phyloP scores from a whole-genome alignment of 2,329 filamentous ascomycete genomes.

The Penicillium sumatraense region DNA sequence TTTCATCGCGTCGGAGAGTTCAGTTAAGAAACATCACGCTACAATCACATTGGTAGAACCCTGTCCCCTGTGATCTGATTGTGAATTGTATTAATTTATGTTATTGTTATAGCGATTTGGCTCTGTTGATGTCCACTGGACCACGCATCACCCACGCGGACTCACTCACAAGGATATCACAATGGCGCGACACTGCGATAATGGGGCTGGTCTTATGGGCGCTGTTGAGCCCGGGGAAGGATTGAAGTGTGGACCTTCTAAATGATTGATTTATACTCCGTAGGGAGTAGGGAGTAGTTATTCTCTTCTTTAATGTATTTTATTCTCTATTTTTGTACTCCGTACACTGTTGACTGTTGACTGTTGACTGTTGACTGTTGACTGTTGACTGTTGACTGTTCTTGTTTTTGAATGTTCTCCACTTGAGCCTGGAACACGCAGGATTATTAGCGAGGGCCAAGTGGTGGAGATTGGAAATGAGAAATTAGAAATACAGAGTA shows the following conservation, averaged over 20 bases:
- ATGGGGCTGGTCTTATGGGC: conserved; percentile 39
- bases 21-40: conserved; percentile 44
- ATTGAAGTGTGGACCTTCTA: conserved; percentile 32
- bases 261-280: too few species aligned
- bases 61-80: too few species aligned
- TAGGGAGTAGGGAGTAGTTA: too few species aligned
- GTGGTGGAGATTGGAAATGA: not conserved
- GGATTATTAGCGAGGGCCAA: not conserved
- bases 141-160: conserved; percentile 45
- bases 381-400: too few species aligned
- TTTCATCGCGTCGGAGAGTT: conserved; percentile 42
- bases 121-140: conserved; percentile 46
- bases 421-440: not conserved
- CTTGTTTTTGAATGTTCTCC: too few species aligned
- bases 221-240: conserved; percentile 36
- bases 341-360: too few species aligned
- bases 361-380: too few species aligned
- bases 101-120: conserved; percentile 41
- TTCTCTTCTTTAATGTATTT: too few species aligned
- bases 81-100: too few species aligned
- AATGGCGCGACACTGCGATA: conserved; percentile 44
- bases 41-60: conserved; percentile 46
- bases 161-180: conserved; percentile 42
- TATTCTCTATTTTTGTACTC: too few species aligned
- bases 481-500: too few species aligned